A percentile compares a stretch with the other conserved stretches of the same genome.
Evolutionary conservation across 179 eudicot species (phyloP).

Genomic region (Carnegiea gigantea): DNA sequence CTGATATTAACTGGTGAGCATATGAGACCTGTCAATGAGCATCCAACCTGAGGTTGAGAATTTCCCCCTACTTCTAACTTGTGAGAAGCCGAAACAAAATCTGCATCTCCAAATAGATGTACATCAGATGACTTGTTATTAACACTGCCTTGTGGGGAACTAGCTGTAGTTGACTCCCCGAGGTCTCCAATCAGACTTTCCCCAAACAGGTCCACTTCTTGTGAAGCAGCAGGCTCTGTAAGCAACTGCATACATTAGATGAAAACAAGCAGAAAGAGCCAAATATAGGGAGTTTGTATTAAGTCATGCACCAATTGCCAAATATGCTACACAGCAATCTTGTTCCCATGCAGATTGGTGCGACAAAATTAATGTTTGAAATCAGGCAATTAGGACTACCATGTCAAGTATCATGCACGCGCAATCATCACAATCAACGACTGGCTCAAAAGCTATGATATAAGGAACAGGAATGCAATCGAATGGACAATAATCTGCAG

Average conservation of each 20-base stretch:
- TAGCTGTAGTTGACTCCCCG: constrained; percentile 59
- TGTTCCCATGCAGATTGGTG: background rate
- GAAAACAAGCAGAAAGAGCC: constrained; percentile 8
- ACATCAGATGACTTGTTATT: constrained; percentile 54
- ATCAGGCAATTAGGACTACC: background rate
- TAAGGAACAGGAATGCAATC: background rate
- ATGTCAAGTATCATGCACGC: background rate
- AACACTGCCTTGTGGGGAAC: constrained; percentile 42
- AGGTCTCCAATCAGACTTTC: constrained; percentile 71
- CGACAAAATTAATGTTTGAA: background rate
- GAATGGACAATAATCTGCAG: no score
- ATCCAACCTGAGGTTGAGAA: constrained; percentile 49
- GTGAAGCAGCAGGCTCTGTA: constrained; percentile 61
- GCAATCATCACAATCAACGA: background rate
- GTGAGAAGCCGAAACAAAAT: constrained; percentile 78
- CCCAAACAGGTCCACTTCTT: constrained; percentile 82
- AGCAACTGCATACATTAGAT: constrained; percentile 2
- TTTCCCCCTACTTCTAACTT: constrained; percentile 39
- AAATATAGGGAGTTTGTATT: background rate
- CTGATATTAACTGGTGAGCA: background rate
- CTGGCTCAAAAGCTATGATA: background rate
- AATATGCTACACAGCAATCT: background rate
- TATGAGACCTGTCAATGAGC: constrained; percentile 4
- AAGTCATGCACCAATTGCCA: no score
- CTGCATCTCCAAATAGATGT: constrained; percentile 94